These are phyloP conservation scores for Mytilinidion resinicola DNA, from an alignment of 495 filamentous ascomycete genomes.

Conservation along the genomic window DNA sequence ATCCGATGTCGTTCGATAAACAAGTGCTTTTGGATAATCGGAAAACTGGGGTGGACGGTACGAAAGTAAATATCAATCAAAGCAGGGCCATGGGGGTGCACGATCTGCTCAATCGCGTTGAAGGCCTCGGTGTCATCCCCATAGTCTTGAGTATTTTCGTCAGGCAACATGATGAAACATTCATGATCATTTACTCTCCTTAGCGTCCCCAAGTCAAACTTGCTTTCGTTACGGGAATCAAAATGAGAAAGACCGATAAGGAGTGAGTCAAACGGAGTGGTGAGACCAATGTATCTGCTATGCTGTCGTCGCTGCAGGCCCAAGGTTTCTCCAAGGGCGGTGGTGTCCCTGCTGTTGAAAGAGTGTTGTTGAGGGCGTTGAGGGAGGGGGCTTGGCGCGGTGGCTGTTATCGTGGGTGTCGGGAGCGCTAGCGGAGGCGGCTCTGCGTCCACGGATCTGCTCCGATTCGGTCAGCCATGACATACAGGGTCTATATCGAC, in stretches of 20 bases:
- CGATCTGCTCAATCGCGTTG: constrained; percentile 74
- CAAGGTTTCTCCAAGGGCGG: constrained; percentile 35
- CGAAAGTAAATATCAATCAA: constrained; percentile 84
- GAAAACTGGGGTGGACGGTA: constrained; percentile 82
- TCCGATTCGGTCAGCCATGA: constrained; percentile 1
- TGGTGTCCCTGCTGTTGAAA: constrained; percentile 15
- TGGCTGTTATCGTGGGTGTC: constrained; percentile 30
- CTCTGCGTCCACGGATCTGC: constrained; percentile 30
- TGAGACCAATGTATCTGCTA: constrained; percentile 39
- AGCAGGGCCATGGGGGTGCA: constrained; percentile 72
- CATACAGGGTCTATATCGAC: too few relatives aligned
- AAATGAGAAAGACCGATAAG: constrained; percentile 66
- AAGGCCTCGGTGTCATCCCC: constrained; percentile 58
- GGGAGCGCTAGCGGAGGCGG: constrained; percentile 29
- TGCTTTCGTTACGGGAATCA: constrained; percentile 65
- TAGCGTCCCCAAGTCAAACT: constrained; percentile 59
- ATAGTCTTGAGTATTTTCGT: constrained; percentile 55
- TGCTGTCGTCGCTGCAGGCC: constrained; percentile 36
- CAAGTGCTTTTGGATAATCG: constrained; percentile 79
- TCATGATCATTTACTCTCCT: constrained; percentile 75
- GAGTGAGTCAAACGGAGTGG: constrained; percentile 66
- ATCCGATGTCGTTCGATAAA: constrained; percentile 80
- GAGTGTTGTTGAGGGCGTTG: not conserved
- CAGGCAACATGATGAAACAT: constrained; percentile 75
- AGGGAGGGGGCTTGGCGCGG: constrained; percentile 27